Evolutionary conservation across 768 basidiomycete genomes (phyloP).

Genomic region (Pisolithus tinctorius): DNA sequence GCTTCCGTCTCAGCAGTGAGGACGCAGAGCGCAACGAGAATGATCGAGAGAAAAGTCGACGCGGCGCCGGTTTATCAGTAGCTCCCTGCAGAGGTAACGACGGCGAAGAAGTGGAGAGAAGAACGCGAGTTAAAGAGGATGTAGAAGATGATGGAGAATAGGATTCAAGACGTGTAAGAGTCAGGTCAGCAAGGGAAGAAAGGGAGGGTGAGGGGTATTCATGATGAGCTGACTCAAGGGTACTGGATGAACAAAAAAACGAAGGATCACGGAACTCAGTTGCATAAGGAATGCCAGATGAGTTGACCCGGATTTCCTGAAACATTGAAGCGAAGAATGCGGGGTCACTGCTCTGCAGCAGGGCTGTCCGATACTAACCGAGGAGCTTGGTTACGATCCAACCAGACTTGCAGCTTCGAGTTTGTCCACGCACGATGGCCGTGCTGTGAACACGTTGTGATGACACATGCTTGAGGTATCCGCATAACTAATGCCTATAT

Average conservation of each 20-base stretch:
- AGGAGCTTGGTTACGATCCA: not conserved
- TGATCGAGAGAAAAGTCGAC: constrained; percentile 6
- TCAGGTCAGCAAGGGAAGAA: constrained; percentile 1
- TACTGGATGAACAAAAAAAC: constrained; percentile 2
- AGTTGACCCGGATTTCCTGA: constrained; percentile 21
- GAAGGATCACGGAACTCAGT: constrained; percentile 25
- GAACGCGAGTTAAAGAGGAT: constrained; percentile 24
- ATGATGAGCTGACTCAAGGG: not conserved
- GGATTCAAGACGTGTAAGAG: constrained; percentile 1
- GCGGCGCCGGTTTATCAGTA: constrained; percentile 10
- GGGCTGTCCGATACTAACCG: not conserved
- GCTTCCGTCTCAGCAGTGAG: constrained; percentile 22
- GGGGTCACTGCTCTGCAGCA: not conserved
- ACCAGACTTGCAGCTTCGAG: not conserved
- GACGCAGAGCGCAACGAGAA: constrained; percentile 14
- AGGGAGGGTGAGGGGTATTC: not conserved
- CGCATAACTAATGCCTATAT: not conserved
- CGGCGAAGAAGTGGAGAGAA: constrained; percentile 3
- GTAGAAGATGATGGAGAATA: constrained; percentile 8
- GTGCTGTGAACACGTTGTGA: not conserved
- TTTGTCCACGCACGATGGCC: not conserved
- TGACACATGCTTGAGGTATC: not conserved
- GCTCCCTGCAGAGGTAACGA: not conserved
- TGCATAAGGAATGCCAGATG: constrained; percentile 24
- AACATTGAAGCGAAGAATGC: constrained; percentile 9